phyloP scores from a whole-genome alignment of 1,284 basidiomycete species.

The Trichosporon inkin region DNA sequence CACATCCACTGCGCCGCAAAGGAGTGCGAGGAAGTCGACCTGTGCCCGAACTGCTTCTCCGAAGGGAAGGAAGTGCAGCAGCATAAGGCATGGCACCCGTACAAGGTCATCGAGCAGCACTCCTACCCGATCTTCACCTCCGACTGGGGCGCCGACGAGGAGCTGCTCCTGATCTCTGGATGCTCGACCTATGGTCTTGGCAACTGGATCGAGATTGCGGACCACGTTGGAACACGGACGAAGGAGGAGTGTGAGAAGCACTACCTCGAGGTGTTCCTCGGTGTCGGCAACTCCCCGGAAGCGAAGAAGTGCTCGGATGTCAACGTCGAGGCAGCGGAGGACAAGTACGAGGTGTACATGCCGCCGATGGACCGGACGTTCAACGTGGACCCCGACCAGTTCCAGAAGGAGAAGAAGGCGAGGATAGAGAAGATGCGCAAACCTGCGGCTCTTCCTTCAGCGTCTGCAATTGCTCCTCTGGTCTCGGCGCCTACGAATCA shows the following conservation, averaged over 20 bases:
- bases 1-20: constrained; percentile 85
- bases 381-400: constrained; percentile 70
- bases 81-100: constrained; percentile 84
- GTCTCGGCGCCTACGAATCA: constrained; percentile 93
- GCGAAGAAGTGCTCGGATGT: constrained; percentile 14
- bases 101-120: constrained; percentile 91
- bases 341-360: constrained; percentile 53
- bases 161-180: constrained; percentile 85
- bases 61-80: constrained; percentile 80
- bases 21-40: constrained; percentile 75
- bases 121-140: constrained; percentile 92
- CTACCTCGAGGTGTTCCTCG: constrained; percentile 78
- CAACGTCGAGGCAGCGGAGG: constrained; percentile 24
- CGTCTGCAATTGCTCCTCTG: constrained; percentile 60
- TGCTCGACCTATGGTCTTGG: constrained; percentile 85
- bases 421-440: constrained; percentile 64
- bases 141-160: constrained; percentile 99
- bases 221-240: constrained; percentile 89
- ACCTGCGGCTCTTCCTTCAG: constrained; percentile 48
- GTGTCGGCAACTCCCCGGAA: constrained; percentile 29
- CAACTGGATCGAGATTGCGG: constrained; percentile 95
- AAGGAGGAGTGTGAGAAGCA: constrained; percentile 93
- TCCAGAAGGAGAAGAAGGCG: constrained; percentile 79
- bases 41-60: constrained; percentile 87
- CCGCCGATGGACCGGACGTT: constrained; percentile 66